A percentile compares a stretch with the other conserved stretches of the same genome.
Evolutionary conservation across 2,329 filamentous ascomycete genomes (phyloP).

Genomic region (Whalleya microplaca): DNA sequence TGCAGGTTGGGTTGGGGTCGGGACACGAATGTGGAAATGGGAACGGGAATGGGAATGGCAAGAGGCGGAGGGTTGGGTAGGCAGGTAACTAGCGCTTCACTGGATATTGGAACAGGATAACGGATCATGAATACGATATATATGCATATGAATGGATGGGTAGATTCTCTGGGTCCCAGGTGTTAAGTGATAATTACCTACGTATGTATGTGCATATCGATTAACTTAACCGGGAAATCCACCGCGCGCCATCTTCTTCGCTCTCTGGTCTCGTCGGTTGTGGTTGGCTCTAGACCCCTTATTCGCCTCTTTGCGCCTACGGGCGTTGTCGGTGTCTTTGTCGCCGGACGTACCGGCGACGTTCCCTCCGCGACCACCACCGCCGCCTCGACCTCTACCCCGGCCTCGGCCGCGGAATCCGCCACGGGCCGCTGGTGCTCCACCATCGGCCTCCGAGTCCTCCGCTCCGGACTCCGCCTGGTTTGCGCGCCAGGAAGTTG

Average conservation of each 20-base stretch:
- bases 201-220: constrained; percentile 2
- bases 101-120: too few relatives aligned
- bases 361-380: constrained; percentile 59
- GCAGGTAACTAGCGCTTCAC: too few relatives aligned
- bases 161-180: neutral
- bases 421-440: constrained; percentile 46
- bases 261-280: constrained; percentile 74
- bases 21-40: too few relatives aligned
- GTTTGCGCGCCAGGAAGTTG: constrained; percentile 67
- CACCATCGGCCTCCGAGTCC: constrained; percentile 53
- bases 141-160: neutral
- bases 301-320: constrained; percentile 78
- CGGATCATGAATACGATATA: too few relatives aligned
- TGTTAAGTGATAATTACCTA: constrained; percentile 1
- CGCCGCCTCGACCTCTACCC: constrained; percentile 50
- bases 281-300: constrained; percentile 86
- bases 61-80: constrained; percentile 31
- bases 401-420: constrained; percentile 49
- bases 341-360: constrained; percentile 69
- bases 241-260: constrained; percentile 66
- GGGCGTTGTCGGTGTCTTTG: constrained; percentile 71
- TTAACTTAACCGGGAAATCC: constrained; percentile 38
- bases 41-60: constrained; percentile 3
- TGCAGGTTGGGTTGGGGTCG: neutral
- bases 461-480: constrained; percentile 60